A percentile compares a stretch with the other conserved stretches of the same genome.
Conservation (phyloP, 257 asterid species). For the Phtheirospermum japonicum region DNA sequence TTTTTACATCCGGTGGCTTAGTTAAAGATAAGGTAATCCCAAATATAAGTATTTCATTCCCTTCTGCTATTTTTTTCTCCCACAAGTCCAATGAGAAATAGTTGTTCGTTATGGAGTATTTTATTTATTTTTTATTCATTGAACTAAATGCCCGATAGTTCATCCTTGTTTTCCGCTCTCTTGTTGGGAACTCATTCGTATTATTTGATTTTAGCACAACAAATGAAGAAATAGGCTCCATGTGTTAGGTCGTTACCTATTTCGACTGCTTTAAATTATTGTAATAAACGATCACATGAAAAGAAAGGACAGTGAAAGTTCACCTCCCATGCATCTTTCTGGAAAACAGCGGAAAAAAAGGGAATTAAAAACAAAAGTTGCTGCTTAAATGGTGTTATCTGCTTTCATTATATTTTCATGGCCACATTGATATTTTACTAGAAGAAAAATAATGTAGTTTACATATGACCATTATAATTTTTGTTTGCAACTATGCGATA, state of each 20-base stretch:
- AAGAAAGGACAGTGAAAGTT: background rate
- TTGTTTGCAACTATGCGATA: background rate
- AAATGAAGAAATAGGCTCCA: too few species aligned
- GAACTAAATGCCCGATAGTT: background rate
- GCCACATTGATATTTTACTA: background rate
- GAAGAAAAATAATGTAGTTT: background rate
- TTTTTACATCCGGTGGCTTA: constrained; percentile 91
- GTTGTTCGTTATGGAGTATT: background rate
- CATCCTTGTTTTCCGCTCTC: background rate
- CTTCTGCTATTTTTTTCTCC: background rate
- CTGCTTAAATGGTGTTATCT: background rate
- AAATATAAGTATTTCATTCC: constrained; percentile 10
- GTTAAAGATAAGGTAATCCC: constrained; percentile 84
- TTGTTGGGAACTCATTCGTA: background rate
- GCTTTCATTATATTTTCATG: background rate
- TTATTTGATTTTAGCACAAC: background rate
- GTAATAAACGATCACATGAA: background rate
- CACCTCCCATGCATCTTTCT: background rate
- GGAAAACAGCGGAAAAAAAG: background rate
- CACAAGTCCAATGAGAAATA: background rate
- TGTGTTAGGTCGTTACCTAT: too few species aligned
- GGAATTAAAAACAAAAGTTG: background rate
- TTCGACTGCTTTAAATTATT: too few species aligned
- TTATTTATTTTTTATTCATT: too few species aligned
- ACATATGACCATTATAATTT: background rate